Evolutionary conservation across 1,139 yeast species (phyloP), one percentile per base, ranked within the genome.

Genomic region (Arxiozyma slooffiae): DNA sequence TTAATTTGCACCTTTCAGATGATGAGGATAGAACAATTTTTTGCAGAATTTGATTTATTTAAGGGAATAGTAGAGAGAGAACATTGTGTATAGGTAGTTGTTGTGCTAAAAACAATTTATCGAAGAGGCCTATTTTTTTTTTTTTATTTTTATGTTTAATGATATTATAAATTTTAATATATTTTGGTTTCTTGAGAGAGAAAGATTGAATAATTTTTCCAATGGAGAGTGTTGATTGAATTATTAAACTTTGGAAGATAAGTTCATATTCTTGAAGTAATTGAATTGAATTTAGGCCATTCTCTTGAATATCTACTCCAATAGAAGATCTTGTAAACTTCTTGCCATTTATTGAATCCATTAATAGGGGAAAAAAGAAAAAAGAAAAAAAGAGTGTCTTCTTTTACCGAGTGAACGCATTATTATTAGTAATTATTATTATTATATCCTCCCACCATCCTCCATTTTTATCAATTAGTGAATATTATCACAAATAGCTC

Each of bases 31-130:
- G 77, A 3, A 87, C 95, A 63, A 85, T 81, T 30, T 11, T 30
- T 30, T 30, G 11, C 14, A 30, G 36, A 11, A 30, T 30, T 30
- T 30, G 36, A 30, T 11, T 3, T 11, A 14, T 30, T n/a, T 30
- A 14, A 30, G 14, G 16, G 40, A 21, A 42, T 40, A 23, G 24
- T 43, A n/a, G 36, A 1, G 8, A 4, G 38, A 22, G 11, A 8
- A 21, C 21, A 14, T 38, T 40, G 36, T 24, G 11, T 8, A 44
- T 22, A 51, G 73, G 71, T 53, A 89, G 69, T 66, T 88, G 95
- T 66, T 89, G 97, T 0, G 96, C 95, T 43, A 88, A 69, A 58
- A 89, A 87, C 47, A 88, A 64, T 52, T 83, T 71, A 57, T 77
- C 77, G 53, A 81, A 70, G 41, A 70, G 64, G 37, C 68, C 69